Evolutionary conservation across 225 moss, liverwort and hornwort species (phyloP), one percentile per base, ranked within the genome.

Genomic region (Pseudoscleropodium purum): DNA sequence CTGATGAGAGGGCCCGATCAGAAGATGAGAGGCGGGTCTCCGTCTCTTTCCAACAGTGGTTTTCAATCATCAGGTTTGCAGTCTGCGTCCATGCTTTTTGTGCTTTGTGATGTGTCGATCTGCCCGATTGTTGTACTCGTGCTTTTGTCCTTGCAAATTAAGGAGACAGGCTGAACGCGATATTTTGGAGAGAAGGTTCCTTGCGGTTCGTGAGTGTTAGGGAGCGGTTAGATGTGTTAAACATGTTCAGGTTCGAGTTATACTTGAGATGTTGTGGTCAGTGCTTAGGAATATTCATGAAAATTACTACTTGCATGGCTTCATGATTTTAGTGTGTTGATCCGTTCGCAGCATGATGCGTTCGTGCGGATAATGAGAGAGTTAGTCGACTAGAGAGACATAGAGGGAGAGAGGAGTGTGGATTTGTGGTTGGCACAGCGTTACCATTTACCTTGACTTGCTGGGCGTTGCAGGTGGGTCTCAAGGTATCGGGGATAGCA

Each of bases 31-130:
- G 94, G 95, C 79, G 95, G 90, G 82, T 89, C 93, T 69, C 94
- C 92, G 70, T 93, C 95, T 56, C 79, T 93, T 65, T 93, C 95
- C 31, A 97, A 94, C 79, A 95, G 95, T 86, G 94, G 95, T 67
- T 89, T 93, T 72, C 95, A 92, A 68, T 90, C 95, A 60, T 87
- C 93, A 93, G 95, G 95, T 93, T 76, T 11, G 87, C 49, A 67
- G 56, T 66, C 39, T 74, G 59, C 61, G 41, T 77, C 24, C 54
- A 11, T 86, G 30, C 64, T 29, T 77, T 79, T 39, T 18, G 36
- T 75, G 29, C 34, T 45, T 63, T 85, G 18, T 72, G 54, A 62
- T 52, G 43, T 59, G 41, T 23, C 17, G 77, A 49, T 86, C 31
- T 83, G 72, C 63, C 34, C 26, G 37, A 56, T 26, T 70, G 25